Evolutionary conservation across 768 basidiomycete genomes (phyloP), one percentile per base, ranked within the genome.

Genomic region (Mycena amicta): DNA sequence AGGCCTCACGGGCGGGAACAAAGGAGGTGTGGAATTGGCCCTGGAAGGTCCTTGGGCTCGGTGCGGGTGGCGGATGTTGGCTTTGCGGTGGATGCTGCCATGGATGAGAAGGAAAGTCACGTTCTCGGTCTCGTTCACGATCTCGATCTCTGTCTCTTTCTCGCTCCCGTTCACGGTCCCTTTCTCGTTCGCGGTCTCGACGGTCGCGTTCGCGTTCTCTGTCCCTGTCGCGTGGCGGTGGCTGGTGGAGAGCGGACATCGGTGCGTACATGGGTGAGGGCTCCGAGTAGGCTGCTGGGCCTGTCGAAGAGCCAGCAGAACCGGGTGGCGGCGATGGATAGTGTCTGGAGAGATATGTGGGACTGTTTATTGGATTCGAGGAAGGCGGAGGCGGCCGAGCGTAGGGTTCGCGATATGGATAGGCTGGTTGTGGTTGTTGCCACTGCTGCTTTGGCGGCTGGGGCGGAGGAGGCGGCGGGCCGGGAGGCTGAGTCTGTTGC

Each of bases 21-120:
- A 64, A 64, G n/a, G 58, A 60, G 6, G 62, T 64, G 53, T 64
- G 59, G 56, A 64, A 64, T 20, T 64, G 62, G n/a, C 59, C 59
- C 26, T 64, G 62, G 59, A 64, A 64, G 20, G 62, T 52, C 18
- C 62, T 51, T 23, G 39, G 55, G 1, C 26, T 26, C 0, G 60
- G 16, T 52, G 51, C 16, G n/a, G 51, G 49, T 18, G 45, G 22
- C 16, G 26, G 59, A 11, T 12, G 53, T 30, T 53, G 52, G 23
- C 33, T 33, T 31, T 51, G 49, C 27, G 15, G 43, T 5, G 22
- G 18, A 15, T 55, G 55, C 39, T 61, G 60, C 61, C 61, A 63
- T 1, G 61, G 61, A n/a, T 63, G 61, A 3, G 61, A 52, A 0
- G 60, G 26, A 27, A 54, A 57, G 11, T n/a, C n/a, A n/a, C n/a